Evolutionary conservation across 176 grass and related monocot species (phyloP), one percentile per base, ranked within the genome.

Genomic region (Coix lacrymajobi): DNA sequence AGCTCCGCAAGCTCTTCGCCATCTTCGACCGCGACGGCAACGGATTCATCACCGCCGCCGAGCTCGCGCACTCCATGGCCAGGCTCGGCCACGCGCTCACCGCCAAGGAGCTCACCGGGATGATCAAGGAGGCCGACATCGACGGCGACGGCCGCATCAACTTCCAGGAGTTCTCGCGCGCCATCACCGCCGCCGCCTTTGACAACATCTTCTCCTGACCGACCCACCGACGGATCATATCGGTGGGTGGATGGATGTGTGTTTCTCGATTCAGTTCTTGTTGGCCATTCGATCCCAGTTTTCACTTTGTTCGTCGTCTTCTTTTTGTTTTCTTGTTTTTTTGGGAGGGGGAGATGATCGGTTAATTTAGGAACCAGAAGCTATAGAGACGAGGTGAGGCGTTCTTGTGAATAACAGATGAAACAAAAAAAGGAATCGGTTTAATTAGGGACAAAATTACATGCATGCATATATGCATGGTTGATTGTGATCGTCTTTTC

Each of bases 21-120:
- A 80, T 98, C 79, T 98, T 98, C 39, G 96, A 98, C 65, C 86
- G 92, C 73, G 92, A 93, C 62, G 92, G 96, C 54, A 95, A 98
- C 45, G 96, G 92, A 1, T 98, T 86, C 93, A 98, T 98, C 86
- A 98, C 96, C 63, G 93, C 93, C 43, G 96, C 91, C n/a, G 92
- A 98, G 85, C 87, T 98, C 40, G 96, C 96, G 33, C 96, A 98
- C 80, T 95, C 96, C 38, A 95, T 98, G 93, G 96, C 93, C 34
- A 95, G 69, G 86, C 86, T 98, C 64, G 93, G 93, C 0, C 93
- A 96, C 67, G 89, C 96, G 6, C 89, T 96, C 74, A 96, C 93
- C 17, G 89, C 75, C 75, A 89, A 91, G 70, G 96, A 98, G 85
- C 96, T 98, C 86, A 98, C 91, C 0, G 91, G 93, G 46, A 96